These are phyloP conservation scores for Candida dubliniensis DNA, from an alignment of 1,139 yeast species.

Conservation along the genomic window DNA sequence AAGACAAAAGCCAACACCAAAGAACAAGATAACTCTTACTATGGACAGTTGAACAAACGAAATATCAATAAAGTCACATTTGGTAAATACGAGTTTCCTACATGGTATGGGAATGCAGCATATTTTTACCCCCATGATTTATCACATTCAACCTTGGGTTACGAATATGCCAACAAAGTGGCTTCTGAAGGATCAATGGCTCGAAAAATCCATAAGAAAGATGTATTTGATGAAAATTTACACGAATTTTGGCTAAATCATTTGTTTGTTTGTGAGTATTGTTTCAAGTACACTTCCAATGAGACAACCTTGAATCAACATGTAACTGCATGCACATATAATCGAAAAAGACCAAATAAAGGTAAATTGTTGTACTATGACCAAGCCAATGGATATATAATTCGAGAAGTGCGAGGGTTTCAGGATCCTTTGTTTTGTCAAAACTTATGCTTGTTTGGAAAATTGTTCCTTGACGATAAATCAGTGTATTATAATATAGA, in stretches of 20 bases:
- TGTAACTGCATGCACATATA: conserved; percentile 40
- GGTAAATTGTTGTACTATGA: conserved; percentile 75
- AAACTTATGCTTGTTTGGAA: conserved; percentile 79
- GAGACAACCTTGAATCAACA: conserved; percentile 43
- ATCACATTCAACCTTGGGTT: conserved; percentile 32
- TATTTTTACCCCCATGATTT: conserved; percentile 48
- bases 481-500: conserved; percentile 81
- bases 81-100: conserved; percentile 63
- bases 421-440: conserved; percentile 71
- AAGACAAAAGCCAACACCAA: conserved; percentile 2
- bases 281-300: conserved; percentile 73
- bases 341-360: conserved; percentile 37
- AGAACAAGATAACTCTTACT: conserved; percentile 32
- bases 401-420: conserved; percentile 67
- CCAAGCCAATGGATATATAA: conserved; percentile 43
- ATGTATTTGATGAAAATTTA: conserved; percentile 7
- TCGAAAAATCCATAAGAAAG: conserved; percentile 14
- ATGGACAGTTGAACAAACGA: conserved; percentile 59
- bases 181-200: conserved; percentile 21
- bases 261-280: conserved; percentile 72
- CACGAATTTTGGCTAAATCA: conserved; percentile 53
- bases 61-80: conserved; percentile 66
- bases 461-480: conserved; percentile 87
- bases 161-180: conserved; percentile 16
- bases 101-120: conserved; percentile 88